phyloP scores from a whole-genome alignment of 179 eudicot genomes.

The Drosera spatulata region DNA sequence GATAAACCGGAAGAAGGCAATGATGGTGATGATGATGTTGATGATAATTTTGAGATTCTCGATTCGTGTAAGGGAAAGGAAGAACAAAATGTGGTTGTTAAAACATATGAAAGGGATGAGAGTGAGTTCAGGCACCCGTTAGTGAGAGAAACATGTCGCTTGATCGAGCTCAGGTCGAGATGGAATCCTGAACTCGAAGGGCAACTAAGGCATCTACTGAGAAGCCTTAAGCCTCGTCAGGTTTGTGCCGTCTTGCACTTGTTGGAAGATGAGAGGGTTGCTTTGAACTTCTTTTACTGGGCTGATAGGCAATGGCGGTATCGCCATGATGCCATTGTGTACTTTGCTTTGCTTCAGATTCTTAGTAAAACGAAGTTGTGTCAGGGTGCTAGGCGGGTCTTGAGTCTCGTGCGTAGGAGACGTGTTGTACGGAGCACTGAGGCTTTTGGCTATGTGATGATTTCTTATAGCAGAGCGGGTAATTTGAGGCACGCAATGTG shows the following conservation, averaged over 20 bases:
- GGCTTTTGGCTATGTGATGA: constrained; percentile 69
- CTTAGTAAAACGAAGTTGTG: constrained; percentile 68
- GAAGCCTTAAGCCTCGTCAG: constrained; percentile 58
- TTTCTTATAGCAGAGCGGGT: constrained; percentile 72
- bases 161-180: constrained; percentile 34
- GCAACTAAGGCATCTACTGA: constrained; percentile 38
- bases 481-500: constrained; percentile 51
- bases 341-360: constrained; percentile 52
- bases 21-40: no score
- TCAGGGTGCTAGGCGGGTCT: constrained; percentile 67
- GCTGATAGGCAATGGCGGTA: constrained; percentile 83
- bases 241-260: constrained; percentile 60
- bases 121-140: constrained; percentile 61
- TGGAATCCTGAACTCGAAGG: constrained; percentile 62
- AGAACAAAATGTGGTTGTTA: no score
- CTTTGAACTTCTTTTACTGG: constrained; percentile 68
- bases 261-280: constrained; percentile 56
- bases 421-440: constrained; percentile 33
- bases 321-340: constrained; percentile 55
- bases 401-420: constrained; percentile 15
- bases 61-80: no score
- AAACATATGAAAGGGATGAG: constrained; percentile 31
- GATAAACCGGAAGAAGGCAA: no score
- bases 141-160: constrained; percentile 63
- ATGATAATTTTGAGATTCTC: no score